Evolutionary conservation across 1,284 basidiomycete species (phyloP), one percentile per base, ranked within the genome.

Genomic region (Cutaneotrichosporon spelunceum): DNA sequence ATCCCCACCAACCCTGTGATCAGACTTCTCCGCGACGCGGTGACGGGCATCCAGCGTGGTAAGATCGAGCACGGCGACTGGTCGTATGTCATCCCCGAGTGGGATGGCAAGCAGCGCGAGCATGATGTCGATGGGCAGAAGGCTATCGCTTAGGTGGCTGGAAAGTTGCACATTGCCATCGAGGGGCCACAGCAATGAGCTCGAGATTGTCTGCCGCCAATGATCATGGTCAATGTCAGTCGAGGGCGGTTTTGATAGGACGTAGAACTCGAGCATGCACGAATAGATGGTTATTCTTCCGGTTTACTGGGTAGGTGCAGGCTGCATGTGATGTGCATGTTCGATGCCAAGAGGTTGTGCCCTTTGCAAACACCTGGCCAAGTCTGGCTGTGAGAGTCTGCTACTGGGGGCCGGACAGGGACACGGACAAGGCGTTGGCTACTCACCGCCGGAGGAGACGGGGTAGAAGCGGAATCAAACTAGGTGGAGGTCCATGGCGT

Each of bases 1-100:
- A 72, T 78, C 53, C 74, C 75, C 10, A 61, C 68, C 50, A 71
- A 73, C 65, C 73, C 76, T 23, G 49, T 70, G 63, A 68, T 75
- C 67, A 70, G 68, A 54, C 59, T 71, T 42, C 57, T 78, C 39
- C 63, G 75, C 45, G 74, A 78, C 60, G 69, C 73, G 9, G 64
- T 78, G 44, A 77, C 73, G 10, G 70, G 68, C 52, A 64, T 77
- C 24, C 76, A 78, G 61, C 59, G 73, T 34, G 75, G 76, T 11
- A 70, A 65, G 55, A 64, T 76, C 36, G 70, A 71, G 39, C 63
- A 61, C 42, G 67, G 68, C 30, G 66, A 67, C 58, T 77, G 76
- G 76, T 69, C 68, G 24, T 71, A 67, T 58, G 70, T 72, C 55
- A 66, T 77, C 7, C 76, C 74, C 14, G 68, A 65, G 52, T 77